Conservation (phyloP, 345 rosid species). For the Adansonia digitata region DNA sequence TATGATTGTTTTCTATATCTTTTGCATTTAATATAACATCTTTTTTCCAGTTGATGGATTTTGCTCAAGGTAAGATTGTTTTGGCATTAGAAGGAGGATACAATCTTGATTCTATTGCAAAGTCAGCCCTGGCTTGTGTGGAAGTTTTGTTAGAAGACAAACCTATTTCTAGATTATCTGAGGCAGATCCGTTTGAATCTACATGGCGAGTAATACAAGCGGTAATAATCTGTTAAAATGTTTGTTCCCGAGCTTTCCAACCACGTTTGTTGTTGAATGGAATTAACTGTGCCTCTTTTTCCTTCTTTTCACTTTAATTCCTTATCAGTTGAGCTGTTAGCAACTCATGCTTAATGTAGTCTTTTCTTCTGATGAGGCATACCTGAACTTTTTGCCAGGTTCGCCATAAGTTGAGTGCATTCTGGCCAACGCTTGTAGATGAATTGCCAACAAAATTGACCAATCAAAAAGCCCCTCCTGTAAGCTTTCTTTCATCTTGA, state of each 20-base stretch:
- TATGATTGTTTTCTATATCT: not conserved
- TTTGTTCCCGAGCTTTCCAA: not conserved
- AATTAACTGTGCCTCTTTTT: not conserved
- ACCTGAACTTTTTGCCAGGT: conserved; percentile 44
- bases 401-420: conserved; percentile 49
- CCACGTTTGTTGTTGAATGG: not conserved
- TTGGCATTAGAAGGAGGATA: conserved; percentile 94
- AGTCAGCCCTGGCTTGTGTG: conserved; percentile 83
- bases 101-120: conserved; percentile 78
- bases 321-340: not conserved
- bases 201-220: conserved; percentile 79
- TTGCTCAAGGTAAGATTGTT: conserved; percentile 78
- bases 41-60: conserved; percentile 65
- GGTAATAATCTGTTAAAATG: conserved; percentile 34
- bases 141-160: conserved; percentile 67
- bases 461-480: conserved; percentile 39
- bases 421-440: conserved; percentile 73
- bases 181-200: conserved; percentile 81
- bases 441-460: conserved; percentile 56
- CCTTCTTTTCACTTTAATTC: conserved; percentile 1
- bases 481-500: conserved; percentile 18
- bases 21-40: not conserved
- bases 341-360: not conserved
- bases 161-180: conserved; percentile 41
- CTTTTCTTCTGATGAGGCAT: conserved; percentile 13